phyloP scores from a whole-genome alignment of 176 grass and related monocot species.

The Phoenix roebelenii region DNA sequence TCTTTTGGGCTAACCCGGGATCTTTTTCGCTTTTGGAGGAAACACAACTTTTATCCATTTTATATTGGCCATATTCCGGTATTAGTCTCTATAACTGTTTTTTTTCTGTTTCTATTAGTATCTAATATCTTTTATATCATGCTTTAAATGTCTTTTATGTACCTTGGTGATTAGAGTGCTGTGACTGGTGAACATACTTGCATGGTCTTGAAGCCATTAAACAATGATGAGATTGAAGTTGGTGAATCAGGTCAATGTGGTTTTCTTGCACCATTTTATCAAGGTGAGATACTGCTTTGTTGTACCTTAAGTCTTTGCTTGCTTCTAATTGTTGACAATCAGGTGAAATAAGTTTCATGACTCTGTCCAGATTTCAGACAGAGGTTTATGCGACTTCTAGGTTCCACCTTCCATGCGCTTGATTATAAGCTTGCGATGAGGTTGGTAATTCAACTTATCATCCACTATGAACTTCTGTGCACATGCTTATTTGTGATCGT shows the following conservation, averaged over 20 bases:
- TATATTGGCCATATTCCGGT: slow-evolving; percentile 87
- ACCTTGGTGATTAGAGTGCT: slow-evolving; percentile 52
- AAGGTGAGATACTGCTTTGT: slow-evolving; percentile 31
- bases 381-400: slow-evolving; percentile 68
- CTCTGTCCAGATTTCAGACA: slow-evolving; percentile 70
- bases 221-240: slow-evolving; percentile 59
- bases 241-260: slow-evolving; percentile 35
- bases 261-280: slow-evolving; percentile 87
- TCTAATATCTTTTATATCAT: slow-evolving; percentile 14
- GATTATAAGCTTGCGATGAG: slow-evolving; percentile 81
- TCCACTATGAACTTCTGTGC: not conserved
- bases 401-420: slow-evolving; percentile 62
- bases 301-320: not conserved
- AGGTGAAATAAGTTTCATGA: slow-evolving; percentile 17
- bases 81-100: slow-evolving; percentile 13
- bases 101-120: slow-evolving; percentile 7
- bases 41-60: slow-evolving; percentile 80
- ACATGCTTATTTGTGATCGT: slow-evolving; percentile 25
- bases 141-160: slow-evolving; percentile 18
- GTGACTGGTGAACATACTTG: slow-evolving; percentile 96
- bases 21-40: slow-evolving; percentile 91
- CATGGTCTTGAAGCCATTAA: slow-evolving; percentile 80
- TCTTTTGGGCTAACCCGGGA: slow-evolving; percentile 88
- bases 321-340: not conserved
- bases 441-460: slow-evolving; percentile 30